A percentile compares a stretch with the other conserved stretches of the same genome.
Evolutionary conservation across 164 flowering plant genomes (phyloP).

Genomic region (Annona squamosa): DNA sequence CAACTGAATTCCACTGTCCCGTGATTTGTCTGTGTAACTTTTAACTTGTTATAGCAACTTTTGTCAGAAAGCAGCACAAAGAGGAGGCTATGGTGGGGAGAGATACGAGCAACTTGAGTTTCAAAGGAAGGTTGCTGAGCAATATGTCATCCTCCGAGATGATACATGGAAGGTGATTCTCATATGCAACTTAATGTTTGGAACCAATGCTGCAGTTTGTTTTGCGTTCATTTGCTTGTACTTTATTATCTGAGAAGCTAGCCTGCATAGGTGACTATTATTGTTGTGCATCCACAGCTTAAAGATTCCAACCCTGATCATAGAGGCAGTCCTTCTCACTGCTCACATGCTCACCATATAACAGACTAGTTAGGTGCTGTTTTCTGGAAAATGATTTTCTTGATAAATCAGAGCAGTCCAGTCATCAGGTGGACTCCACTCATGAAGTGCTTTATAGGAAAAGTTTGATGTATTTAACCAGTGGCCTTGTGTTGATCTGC

Average conservation of each 20-base stretch:
- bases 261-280: neutral
- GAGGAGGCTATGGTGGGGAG: constrained; percentile 90
- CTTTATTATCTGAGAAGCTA: neutral
- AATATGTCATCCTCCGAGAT: constrained; percentile 53
- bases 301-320: neutral
- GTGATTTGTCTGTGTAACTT: neutral
- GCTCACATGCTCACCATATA: neutral
- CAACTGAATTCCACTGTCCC: neutral
- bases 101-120: constrained; percentile 86
- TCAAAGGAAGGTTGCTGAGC: constrained; percentile 57
- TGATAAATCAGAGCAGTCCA: neutral
- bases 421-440: neutral
- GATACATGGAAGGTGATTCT: constrained; percentile 68
- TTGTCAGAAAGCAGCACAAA: constrained; percentile 76
- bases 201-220: neutral
- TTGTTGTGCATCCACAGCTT: neutral
- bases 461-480: no score
- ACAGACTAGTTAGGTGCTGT: no score
- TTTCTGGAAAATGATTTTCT: no score
- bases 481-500: no score
- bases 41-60: constrained; percentile 1
- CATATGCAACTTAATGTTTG: neutral
- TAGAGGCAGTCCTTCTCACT: neutral
- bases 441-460: no score
- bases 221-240: neutral